These are phyloP conservation scores for Yamadazyma paraphyllophila DNA, from an alignment of 805 yeast genomes.

Conservation along the genomic window DNA sequence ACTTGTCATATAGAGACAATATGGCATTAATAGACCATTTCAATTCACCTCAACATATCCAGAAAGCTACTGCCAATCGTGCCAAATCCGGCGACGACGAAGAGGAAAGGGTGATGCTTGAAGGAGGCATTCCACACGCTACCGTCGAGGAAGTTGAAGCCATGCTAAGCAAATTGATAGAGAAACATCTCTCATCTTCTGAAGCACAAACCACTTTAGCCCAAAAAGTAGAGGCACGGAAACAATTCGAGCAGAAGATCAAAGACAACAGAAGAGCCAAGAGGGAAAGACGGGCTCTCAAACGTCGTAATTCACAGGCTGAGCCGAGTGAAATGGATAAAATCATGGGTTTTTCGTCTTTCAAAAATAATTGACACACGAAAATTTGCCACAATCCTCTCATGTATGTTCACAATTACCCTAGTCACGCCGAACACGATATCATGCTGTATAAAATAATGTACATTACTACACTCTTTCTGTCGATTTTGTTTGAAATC, in stretches of 20 bases:
- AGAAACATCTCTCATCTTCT: slow-evolving; percentile 24
- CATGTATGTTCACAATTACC: too few relatives aligned
- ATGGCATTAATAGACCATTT: slow-evolving; percentile 80
- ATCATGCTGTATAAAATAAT: too few relatives aligned
- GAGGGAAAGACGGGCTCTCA: slow-evolving; percentile 1
- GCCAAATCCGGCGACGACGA: slow-evolving; percentile 8
- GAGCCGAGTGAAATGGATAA: slow-evolving; percentile 17
- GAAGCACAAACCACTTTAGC: slow-evolving; percentile 25
- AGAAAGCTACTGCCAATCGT: slow-evolving; percentile 23
- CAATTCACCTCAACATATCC: slow-evolving; percentile 67
- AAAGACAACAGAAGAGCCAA: slow-evolving; percentile 26
- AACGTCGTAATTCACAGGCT: slow-evolving; percentile 18
- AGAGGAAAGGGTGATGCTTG: slow-evolving; percentile 21
- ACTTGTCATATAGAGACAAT: slow-evolving; percentile 78
- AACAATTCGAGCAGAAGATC: slow-evolving; percentile 35
- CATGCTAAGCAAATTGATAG: slow-evolving; percentile 29
- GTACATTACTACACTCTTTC: too few relatives aligned
- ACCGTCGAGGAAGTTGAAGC: slow-evolving; percentile 30
- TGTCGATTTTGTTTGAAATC: not conserved
- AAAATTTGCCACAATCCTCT: not conserved
- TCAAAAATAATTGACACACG: slow-evolving; percentile 19
- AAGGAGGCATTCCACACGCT: slow-evolving; percentile 37
- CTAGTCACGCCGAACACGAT: too few relatives aligned
- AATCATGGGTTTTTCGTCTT: slow-evolving; percentile 62
- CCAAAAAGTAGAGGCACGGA: slow-evolving; percentile 40